Evolutionary conservation across 2,329 filamentous ascomycete genomes (phyloP).

Genomic region (Magnaporthiopsis incrustans): DNA sequence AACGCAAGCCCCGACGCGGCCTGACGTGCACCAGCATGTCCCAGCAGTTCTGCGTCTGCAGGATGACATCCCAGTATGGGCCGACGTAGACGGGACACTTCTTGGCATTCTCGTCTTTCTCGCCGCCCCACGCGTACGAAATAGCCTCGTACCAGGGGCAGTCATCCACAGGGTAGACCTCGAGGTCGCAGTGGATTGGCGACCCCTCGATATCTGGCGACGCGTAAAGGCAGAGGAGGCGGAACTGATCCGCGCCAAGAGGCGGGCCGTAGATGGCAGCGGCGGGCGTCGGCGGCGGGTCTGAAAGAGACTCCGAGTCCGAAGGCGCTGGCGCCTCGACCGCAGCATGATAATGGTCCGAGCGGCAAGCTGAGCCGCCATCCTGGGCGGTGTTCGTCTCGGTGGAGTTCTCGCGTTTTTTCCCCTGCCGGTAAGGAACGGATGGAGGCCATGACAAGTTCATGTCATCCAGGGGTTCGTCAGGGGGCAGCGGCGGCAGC

Average conservation of each 20-base stretch:
- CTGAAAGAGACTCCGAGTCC: too few species aligned
- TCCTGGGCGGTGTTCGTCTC: too few species aligned
- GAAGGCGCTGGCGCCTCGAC: too few species aligned
- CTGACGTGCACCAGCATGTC: conserved; percentile 16
- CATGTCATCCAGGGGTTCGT: neutral
- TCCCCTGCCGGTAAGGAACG: neutral
- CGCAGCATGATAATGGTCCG: neutral
- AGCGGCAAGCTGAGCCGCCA: neutral
- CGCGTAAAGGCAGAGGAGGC: neutral
- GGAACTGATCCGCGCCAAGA: neutral
- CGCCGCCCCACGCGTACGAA: conserved; percentile 13
- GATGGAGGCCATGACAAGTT: conserved; percentile 3
- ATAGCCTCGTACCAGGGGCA: conserved; percentile 2
- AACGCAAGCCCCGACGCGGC: conserved; percentile 8
- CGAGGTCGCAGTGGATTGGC: neutral
- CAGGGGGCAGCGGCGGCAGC: neutral
- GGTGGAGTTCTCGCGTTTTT: neutral
- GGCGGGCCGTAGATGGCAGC: neutral
- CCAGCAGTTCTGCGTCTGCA: conserved; percentile 21
- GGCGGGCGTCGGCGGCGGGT: neutral
- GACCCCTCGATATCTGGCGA: neutral
- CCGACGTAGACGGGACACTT: conserved; percentile 19
- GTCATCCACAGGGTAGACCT: neutral
- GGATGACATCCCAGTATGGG: conserved; percentile 19
- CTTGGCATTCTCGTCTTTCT: conserved; percentile 16